Conservation (phyloP, 352 stramenopile species). For the Phytopythium cucurbitacearum region DNA sequence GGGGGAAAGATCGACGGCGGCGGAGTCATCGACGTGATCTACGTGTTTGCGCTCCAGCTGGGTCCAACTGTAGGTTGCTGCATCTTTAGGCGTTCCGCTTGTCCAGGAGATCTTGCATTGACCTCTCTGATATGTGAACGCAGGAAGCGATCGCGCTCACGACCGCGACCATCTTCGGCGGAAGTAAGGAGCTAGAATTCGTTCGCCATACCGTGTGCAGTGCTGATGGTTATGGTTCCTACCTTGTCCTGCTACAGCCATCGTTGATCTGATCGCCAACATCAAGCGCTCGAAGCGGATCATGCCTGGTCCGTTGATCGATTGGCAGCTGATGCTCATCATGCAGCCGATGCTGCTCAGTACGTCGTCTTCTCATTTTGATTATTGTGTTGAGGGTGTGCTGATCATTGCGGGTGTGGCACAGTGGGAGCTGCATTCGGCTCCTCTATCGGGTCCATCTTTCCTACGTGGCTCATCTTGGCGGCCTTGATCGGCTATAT, state of each 20-base stretch:
- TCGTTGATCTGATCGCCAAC: slow-evolving; percentile 3
- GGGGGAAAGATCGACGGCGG: slow-evolving; percentile 77
- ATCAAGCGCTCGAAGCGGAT: slow-evolving; percentile 7
- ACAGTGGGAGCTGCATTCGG: slow-evolving; percentile 43
- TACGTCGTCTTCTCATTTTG: slow-evolving; percentile 4
- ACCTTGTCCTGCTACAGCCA: neutral
- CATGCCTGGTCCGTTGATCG: slow-evolving; percentile 64
- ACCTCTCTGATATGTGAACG: neutral
- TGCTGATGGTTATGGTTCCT: neutral
- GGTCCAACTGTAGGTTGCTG: slow-evolving; percentile 49
- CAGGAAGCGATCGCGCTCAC: slow-evolving; percentile 86
- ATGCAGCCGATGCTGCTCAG: slow-evolving; percentile 88
- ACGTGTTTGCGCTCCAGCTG: slow-evolving; percentile 90
- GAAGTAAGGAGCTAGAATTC: slow-evolving; percentile 16
- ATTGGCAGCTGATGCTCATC: slow-evolving; percentile 93
- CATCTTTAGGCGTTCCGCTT: neutral
- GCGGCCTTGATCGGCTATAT: slow-evolving; percentile 84
- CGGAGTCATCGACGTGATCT: slow-evolving; percentile 91
- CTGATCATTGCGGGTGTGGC: neutral
- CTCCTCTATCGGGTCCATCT: slow-evolving; percentile 84
- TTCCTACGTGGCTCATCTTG: slow-evolving; percentile 76
- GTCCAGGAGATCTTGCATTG: neutral
- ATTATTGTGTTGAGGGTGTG: slow-evolving; percentile 1
- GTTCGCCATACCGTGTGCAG: neutral
- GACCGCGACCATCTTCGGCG: slow-evolving; percentile 90